These are phyloP conservation scores for Cryptomeria japonica DNA, from an alignment of 75 land plant genomes.

Conservation along the genomic window DNA sequence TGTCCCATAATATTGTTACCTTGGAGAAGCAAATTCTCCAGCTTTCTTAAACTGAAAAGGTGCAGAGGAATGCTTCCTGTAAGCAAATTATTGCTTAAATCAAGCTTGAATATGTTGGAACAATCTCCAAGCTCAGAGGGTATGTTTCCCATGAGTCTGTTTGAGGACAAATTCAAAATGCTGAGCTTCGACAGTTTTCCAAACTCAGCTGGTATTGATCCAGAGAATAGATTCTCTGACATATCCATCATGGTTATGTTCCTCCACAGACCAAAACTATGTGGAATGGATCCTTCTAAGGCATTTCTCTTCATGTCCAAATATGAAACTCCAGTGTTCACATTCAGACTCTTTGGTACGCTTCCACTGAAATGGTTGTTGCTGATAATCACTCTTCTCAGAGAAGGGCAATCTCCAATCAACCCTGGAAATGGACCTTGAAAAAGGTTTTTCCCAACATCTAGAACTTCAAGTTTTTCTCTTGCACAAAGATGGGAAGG, in stretches of 20 bases:
- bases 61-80: constrained; percentile 50
- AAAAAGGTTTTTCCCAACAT: constrained; percentile 39
- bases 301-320: constrained; percentile 31
- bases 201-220: constrained; percentile 43
- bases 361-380: constrained; percentile 38
- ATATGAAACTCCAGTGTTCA: constrained; percentile 24
- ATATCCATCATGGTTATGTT: constrained; percentile 40
- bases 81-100: constrained; percentile 50
- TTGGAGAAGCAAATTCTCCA: constrained; percentile 38
- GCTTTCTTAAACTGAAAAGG: constrained; percentile 21
- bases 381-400: constrained; percentile 34
- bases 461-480: constrained; percentile 22
- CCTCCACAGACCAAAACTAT: constrained; percentile 25
- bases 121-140: constrained; percentile 41
- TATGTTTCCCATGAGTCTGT: constrained; percentile 39
- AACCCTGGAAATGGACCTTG: constrained; percentile 41
- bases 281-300: constrained; percentile 35
- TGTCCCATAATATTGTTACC: constrained; percentile 31
- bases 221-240: constrained; percentile 31
- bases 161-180: constrained; percentile 20
- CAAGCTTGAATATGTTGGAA: constrained; percentile 32
- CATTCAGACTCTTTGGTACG: constrained; percentile 20
- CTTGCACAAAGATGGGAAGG: constrained; percentile 38
- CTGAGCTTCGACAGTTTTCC: constrained; percentile 21
- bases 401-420: constrained; percentile 33